Evolutionary conservation across 1,139 yeast species (phyloP).

Genomic region (Geotrichum aggregatum): DNA sequence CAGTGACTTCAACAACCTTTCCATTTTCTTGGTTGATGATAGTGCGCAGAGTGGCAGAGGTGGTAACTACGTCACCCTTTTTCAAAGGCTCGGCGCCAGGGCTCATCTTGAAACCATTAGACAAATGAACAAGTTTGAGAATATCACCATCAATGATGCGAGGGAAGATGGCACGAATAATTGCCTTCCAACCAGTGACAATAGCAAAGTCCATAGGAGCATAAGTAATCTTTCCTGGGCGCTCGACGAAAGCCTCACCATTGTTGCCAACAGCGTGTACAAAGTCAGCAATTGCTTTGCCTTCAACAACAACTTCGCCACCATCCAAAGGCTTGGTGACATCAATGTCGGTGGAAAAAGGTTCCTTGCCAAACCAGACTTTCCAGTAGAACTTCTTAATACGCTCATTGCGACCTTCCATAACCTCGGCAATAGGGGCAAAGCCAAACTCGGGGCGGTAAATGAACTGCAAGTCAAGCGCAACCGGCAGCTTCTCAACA

Average conservation of each 20-base stretch:
- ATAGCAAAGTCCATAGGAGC: constrained; percentile 99
- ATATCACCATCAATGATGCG: constrained; percentile 93
- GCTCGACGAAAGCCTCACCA: constrained; percentile 89
- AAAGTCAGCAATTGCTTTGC: constrained; percentile 80
- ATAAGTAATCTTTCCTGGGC: constrained; percentile 75
- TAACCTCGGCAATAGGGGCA: constrained; percentile 88
- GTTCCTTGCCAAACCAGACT: constrained; percentile 79
- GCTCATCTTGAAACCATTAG: constrained; percentile 89
- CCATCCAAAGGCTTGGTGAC: constrained; percentile 66
- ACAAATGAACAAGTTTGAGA: constrained; percentile 86
- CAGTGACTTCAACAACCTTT: constrained; percentile 92
- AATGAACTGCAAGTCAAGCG: constrained; percentile 70
- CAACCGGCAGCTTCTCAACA: constrained; percentile 66
- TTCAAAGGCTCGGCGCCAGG: constrained; percentile 89
- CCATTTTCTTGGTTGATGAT: constrained; percentile 90
- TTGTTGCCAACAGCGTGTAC: constrained; percentile 97
- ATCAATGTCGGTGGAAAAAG: constrained; percentile 52
- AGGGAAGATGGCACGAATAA: constrained; percentile 96
- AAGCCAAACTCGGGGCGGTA: constrained; percentile 84
- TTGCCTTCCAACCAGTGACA: constrained; percentile 97
- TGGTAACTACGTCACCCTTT: constrained; percentile 79
- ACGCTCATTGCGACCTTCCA: constrained; percentile 86
- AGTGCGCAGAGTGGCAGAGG: constrained; percentile 81
- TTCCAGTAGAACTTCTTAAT: constrained; percentile 97
- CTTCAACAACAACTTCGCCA: constrained; percentile 64